Evolutionary conservation across 2,329 filamentous ascomycete species (phyloP), one percentile per base, ranked within the genome.

Genomic region (Alternaria solani): DNA sequence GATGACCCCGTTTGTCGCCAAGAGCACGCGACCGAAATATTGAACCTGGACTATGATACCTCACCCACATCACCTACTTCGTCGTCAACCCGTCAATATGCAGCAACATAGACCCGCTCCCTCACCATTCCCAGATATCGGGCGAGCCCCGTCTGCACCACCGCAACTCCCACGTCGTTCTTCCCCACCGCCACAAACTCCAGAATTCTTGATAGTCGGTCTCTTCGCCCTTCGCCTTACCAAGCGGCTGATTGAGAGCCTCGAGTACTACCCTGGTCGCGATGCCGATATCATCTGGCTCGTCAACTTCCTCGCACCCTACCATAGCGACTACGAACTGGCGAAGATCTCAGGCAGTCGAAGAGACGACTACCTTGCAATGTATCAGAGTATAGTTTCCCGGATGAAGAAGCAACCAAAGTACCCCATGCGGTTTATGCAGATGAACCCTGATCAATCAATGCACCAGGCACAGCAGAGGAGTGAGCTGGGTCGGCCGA

Each of bases 151-250:
- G n/a, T 46, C 51, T 2, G 39, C 51, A 41, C 46, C 51, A 26
- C 26, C 49, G 23, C 48, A 8, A 26, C 48, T 53, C 28, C 12
- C 58, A 23, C 20, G 3, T 36, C 28, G n/a, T 8, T 18, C 48
- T 28, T 36, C 43, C 7, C 36, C 54, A 16, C 42, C 34, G 7
- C 18, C 25, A n/a, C 28, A 28, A 18, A 12, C 36, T 36, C 57
- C 62, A 5, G 52, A 62, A 6, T 72, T 68, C 46, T 53, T 73
- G 20, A 66, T 75, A 41, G 32, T 75, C n/a, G 66, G 65, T 9
- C 65, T 75, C 4, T 75, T 75, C 47, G 64, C 70, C 0, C 62
- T 73, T 2, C 71, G 70, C 7, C 59, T 73, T 7, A 44, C 70
- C 2, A 61, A 57, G 5, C 55, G 49, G 7, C 51, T 73, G 5